Evolutionary conservation across 2,329 filamentous ascomycete species (phyloP), one percentile per base, ranked within the genome.

Genomic region (Mycosphaerella arachidis): DNA sequence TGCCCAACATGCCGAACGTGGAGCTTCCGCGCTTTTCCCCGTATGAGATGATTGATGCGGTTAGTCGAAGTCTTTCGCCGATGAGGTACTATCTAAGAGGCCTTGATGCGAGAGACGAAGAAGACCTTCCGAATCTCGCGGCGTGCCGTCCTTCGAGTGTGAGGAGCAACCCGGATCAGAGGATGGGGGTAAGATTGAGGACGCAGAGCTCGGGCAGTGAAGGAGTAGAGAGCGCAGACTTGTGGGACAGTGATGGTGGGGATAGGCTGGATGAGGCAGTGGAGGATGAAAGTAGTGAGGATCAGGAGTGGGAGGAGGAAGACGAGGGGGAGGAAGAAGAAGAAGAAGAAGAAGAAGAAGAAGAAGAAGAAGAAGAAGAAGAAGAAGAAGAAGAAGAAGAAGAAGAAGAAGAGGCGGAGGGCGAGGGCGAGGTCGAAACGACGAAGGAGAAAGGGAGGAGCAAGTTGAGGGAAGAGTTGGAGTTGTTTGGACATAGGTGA

Each of bases 31-130:
- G 73, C 37, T 78, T 78, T 20, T 75, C 74, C 5, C 73, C 78
- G 0, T 77, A 78, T 59, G 78, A 79, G 46, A 77, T 80, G 62
- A 67, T 81, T 7, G 76, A 79, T 53, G 73, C 78, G 0, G 74
- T 81, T 27, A 76, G 74, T 6, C 71, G 77, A 48, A 77, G 76
- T 35, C 63, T 81, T 0, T 74, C 73, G 1, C 78, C 79, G 5
- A 77, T 80, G 64, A 68, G 78, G 13, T 78, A 78, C 56, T 79
- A 80, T 50, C 63, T 80, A 7, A 66, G 71, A 45, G 71, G 70
- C 7, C 53, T 70, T 33, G 72, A 73, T 60, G 58, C 64, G 10
- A 52, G 55, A 9, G 68, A 69, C 20, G 62, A 55, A 20, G 48
- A 29, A 10, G 59, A 58, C 6, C 52, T 20, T 20, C 52, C 27